Percentiles rank a stretch among this genome's conserved stretches.
Conservation (phyloP, 345 rosid genomes). For the Isatis tinctoria region DNA sequence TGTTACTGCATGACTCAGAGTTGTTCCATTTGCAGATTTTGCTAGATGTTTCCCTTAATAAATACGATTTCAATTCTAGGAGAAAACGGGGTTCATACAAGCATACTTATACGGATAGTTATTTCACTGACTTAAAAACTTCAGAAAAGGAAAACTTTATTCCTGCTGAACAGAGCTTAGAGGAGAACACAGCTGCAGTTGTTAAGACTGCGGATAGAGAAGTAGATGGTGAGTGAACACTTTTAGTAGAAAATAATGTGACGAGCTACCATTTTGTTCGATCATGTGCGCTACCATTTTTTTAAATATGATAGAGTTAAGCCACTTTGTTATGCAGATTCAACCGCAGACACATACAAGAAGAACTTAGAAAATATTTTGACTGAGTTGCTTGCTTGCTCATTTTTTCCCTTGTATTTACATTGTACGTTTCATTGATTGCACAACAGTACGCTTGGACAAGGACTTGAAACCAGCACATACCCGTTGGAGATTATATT, state of each 20-base stretch:
- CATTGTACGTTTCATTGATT: no score
- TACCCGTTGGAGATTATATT: no score
- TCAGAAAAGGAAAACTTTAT: slow-evolving; percentile 32
- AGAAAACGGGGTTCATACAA: slow-evolving; percentile 46
- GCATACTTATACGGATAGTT: slow-evolving; percentile 31
- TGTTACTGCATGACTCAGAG: slow-evolving; percentile 7
- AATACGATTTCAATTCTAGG: slow-evolving; percentile 30
- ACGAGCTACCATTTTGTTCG: no score
- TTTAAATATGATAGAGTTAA: slow-evolving; percentile 20
- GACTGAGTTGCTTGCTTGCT: slow-evolving; percentile 49
- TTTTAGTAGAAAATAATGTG: not conserved
- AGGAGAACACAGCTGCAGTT: slow-evolving; percentile 29
- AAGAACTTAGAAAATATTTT: slow-evolving; percentile 41
- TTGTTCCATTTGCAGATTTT: not conserved
- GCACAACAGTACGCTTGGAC: no score
- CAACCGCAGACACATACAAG: slow-evolving; percentile 39
- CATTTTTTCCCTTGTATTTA: no score
- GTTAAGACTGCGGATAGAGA: slow-evolving; percentile 32
- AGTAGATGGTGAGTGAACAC: slow-evolving; percentile 46
- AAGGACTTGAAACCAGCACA: no score
- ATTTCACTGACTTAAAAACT: slow-evolving; percentile 38
- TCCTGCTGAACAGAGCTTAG: slow-evolving; percentile 24
- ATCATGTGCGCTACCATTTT: no score
- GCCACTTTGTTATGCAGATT: slow-evolving; percentile 34
- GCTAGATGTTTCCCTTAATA: not conserved